Percentiles rank a stretch among this genome's conserved stretches.
Evolutionary conservation across 2,329 filamentous ascomycete species (phyloP).

Genomic region (Ascochyta rabiei): DNA sequence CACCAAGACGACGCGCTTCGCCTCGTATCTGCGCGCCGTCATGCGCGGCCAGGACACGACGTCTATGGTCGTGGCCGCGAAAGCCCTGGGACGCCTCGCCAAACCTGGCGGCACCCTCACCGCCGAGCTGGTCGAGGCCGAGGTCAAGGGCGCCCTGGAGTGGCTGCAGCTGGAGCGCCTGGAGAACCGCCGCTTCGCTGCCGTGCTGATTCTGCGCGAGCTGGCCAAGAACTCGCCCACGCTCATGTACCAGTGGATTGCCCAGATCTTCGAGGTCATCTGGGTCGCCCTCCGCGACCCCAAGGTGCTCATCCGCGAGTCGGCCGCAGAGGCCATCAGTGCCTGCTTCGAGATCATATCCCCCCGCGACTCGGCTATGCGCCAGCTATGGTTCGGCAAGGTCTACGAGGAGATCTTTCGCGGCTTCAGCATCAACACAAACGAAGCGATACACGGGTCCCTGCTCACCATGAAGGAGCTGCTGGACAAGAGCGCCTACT

Average conservation of each 20-base stretch:
- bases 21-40: conserved; percentile 84
- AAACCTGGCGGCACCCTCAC: conserved; percentile 92
- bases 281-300: conserved; percentile 92
- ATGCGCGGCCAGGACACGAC: conserved; percentile 88
- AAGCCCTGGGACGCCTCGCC: conserved; percentile 87
- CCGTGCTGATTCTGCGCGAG: conserved; percentile 88
- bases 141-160: conserved; percentile 94
- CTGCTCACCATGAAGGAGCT: conserved; percentile 91
- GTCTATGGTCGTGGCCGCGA: conserved; percentile 88
- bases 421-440: conserved; percentile 75
- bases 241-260: conserved; percentile 92
- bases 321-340: conserved; percentile 89
- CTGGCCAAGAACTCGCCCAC: conserved; percentile 92
- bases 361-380: conserved; percentile 86
- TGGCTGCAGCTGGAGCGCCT: conserved; percentile 95
- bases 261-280: conserved; percentile 93
- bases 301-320: conserved; percentile 88
- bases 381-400: conserved; percentile 84
- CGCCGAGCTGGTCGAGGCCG: conserved; percentile 93
- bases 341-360: conserved; percentile 96
- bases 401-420: conserved; percentile 85
- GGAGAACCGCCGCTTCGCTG: conserved; percentile 91
- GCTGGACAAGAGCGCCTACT: conserved; percentile 95
- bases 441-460: conserved; percentile 93
- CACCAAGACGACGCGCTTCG: conserved; percentile 92